Evolutionary conservation across 768 basidiomycete genomes (phyloP).

Genomic region (Tulasnella sp.): DNA sequence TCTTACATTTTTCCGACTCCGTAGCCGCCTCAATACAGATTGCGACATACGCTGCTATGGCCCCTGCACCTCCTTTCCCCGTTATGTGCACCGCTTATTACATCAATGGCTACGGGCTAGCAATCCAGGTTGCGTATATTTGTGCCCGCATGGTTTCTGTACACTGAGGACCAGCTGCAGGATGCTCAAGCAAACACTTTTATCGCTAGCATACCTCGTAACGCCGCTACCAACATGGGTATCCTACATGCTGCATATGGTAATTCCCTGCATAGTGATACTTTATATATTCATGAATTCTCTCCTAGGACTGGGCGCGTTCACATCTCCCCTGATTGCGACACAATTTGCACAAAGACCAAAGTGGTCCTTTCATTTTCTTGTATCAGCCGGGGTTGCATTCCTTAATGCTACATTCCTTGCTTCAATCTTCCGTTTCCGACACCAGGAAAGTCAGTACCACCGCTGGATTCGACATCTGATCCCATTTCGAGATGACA

Average conservation of each 20-base stretch:
- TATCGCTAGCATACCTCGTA: slow-evolving; percentile 31
- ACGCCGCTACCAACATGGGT: slow-evolving; percentile 33
- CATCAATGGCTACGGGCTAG: slow-evolving; percentile 36
- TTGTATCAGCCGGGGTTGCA: slow-evolving; percentile 57
- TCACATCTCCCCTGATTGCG: slow-evolving; percentile 53
- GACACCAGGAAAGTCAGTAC: slow-evolving; percentile 25
- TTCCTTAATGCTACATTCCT: slow-evolving; percentile 42
- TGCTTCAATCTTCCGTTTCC: slow-evolving; percentile 41
- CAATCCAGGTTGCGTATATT: slow-evolving; percentile 33
- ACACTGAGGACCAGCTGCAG: slow-evolving; percentile 19
- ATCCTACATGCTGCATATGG: slow-evolving; percentile 36
- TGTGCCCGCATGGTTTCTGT: background rate
- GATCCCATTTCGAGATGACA: background rate
- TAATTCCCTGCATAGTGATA: slow-evolving; percentile 14
- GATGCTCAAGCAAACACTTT: slow-evolving; percentile 41
- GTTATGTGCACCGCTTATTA: slow-evolving; percentile 33
- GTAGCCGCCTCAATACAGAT: slow-evolving; percentile 29
- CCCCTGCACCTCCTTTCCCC: slow-evolving; percentile 36
- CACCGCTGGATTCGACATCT: too few species aligned
- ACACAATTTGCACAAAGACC: slow-evolving; percentile 62
- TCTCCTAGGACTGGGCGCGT: slow-evolving; percentile 28
- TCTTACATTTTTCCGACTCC: background rate
- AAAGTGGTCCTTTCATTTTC: slow-evolving; percentile 70
- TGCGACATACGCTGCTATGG: slow-evolving; percentile 28
- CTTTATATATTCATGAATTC: background rate